Base-by-base conservation (phyloP, 1,284 basidiomycete genomes). In the Ustilago hordei region DNA sequence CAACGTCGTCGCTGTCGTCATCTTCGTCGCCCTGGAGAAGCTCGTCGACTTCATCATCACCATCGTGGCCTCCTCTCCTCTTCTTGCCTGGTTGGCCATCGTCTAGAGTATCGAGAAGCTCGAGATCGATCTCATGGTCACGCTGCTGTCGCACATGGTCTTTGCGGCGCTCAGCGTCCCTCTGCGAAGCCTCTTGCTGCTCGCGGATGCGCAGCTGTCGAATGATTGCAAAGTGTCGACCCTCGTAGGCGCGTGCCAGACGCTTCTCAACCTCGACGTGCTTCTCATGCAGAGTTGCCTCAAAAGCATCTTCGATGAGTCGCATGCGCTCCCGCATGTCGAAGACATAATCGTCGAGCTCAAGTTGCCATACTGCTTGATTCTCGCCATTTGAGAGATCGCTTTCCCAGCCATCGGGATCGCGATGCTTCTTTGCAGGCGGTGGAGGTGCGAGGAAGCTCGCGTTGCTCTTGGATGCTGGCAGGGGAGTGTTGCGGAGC, bases 351-450 rank as follows among this genome's bases (percentile, higher is more conserved):
- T 72, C 72, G 31, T 83, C 69, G 15, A 84, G 66, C 63, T 83
- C 82, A 4, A 66, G 59, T 28, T 64, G 48, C 82, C 82, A 85
- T 2, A 80, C 52, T 1, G 80, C 50, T 31, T 52, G 67, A 60
- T 85, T 84, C 47, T 84, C 84, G 13, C 83, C 77, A 19, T 81
- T 75, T 12, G 78, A 79, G 23, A 85, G 64, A 32, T 85, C 84
- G 56, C 83, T 83, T 59, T 85, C 81, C 80, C 82, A 84, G 28
- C 76, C 76, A 54, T 78, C 76, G 13, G 76, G 68, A 47, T 78
- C 76, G 39, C 72, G 61, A 34, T 64, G 64, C 56, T 71, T 69
- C 69, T 72, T 78, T 36, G 72, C 60, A 19, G 76, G 76, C 1
- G 76, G 76, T 9, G 76, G 76, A 19, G 76, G 76, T 6, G 76